These are phyloP conservation scores for Penicillium paradoxum DNA, from an alignment of 495 filamentous ascomycete species.

Conservation along the genomic window DNA sequence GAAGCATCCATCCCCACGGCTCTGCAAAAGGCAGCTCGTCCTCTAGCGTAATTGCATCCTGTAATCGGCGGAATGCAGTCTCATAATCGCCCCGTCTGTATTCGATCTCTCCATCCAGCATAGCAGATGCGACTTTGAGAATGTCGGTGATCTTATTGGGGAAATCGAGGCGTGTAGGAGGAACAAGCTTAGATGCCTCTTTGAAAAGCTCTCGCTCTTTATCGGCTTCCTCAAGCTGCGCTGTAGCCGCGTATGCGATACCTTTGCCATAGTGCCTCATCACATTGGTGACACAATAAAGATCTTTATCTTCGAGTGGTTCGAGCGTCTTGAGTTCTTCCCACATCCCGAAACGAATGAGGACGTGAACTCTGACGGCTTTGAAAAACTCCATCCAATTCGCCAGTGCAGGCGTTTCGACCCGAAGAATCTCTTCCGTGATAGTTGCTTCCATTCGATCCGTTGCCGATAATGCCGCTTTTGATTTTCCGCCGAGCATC, in stretches of 20 bases:
- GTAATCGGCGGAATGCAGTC: conserved; percentile 45
- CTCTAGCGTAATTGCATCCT: conserved; percentile 42
- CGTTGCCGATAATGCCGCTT: conserved; percentile 48
- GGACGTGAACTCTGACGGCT: conserved; percentile 54
- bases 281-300: conserved; percentile 56
- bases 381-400: conserved; percentile 63
- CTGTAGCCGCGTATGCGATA: conserved; percentile 50
- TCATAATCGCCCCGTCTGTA: conserved; percentile 52
- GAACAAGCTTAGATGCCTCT: conserved; percentile 40
- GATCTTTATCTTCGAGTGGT: conserved; percentile 41
- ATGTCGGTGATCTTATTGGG: conserved; percentile 55
- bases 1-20: conserved; percentile 65
- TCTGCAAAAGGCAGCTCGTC: conserved; percentile 55
- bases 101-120: conserved; percentile 61
- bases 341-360: conserved; percentile 60
- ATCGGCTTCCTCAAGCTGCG: conserved; percentile 39
- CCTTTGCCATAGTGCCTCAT: conserved; percentile 56
- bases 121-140: conserved; percentile 48
- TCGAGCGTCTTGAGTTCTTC: conserved; percentile 45
- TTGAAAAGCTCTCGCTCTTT: conserved; percentile 39
- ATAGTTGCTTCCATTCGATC: conserved; percentile 46
- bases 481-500: conserved; percentile 56
- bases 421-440: conserved; percentile 49
- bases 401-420: conserved; percentile 57
- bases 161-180: conserved; percentile 43